A percentile compares a stretch with the other conserved stretches of the same genome.
phyloP scores from a whole-genome alignment of 352 stramenopile genomes.

The Pythium myriotylum region DNA sequence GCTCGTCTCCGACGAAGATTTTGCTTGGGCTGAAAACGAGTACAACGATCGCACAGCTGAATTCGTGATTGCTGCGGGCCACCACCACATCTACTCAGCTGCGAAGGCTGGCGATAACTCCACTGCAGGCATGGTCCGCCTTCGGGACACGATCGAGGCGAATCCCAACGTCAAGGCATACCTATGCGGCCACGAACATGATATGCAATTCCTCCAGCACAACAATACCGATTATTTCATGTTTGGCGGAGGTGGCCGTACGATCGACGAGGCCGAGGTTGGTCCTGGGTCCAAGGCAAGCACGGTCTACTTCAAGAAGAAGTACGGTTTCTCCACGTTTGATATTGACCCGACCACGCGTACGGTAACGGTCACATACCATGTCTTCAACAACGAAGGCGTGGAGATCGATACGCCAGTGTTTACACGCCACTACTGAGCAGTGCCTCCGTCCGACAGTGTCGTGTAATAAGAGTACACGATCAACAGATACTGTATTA shows the following conservation, averaged over 20 bases:
- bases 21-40: constrained; percentile 32
- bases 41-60: constrained; percentile 26
- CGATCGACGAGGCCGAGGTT: constrained; percentile 31
- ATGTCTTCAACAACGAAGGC: constrained; percentile 39
- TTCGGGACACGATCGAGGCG: constrained; percentile 28
- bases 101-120: constrained; percentile 35
- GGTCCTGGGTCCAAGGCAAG: constrained; percentile 31
- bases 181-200: constrained; percentile 45
- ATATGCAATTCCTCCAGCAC: constrained; percentile 41
- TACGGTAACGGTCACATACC: constrained; percentile 35
- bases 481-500: too few species aligned
- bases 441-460: too few species aligned
- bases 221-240: constrained; percentile 39
- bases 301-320: constrained; percentile 36
- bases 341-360: constrained; percentile 30
- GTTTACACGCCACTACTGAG: constrained; percentile 36
- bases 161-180: constrained; percentile 37
- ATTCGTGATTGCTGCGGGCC: constrained; percentile 32
- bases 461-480: too few species aligned
- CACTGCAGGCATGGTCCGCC: constrained; percentile 29
- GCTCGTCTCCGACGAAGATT: constrained; percentile 23
- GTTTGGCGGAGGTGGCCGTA: constrained; percentile 38
- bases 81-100: constrained; percentile 42
- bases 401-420: constrained; percentile 30
- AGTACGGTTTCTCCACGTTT: constrained; percentile 41